Evolutionary conservation across 2,329 filamentous ascomycete genomes (phyloP).

Genomic region (Trichoderma atrobrunneum): DNA sequence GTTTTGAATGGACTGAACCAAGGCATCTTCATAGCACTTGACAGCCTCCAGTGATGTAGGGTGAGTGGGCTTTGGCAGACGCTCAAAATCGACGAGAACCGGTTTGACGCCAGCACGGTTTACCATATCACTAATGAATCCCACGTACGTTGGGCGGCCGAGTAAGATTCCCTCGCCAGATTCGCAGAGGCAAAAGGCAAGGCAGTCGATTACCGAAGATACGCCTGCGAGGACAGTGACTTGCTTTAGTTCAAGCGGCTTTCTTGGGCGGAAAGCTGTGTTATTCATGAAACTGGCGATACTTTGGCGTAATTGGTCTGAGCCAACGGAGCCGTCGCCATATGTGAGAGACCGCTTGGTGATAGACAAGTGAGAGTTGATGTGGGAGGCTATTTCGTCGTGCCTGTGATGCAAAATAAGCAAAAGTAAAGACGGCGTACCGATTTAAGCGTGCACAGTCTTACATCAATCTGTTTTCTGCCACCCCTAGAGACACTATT

Average conservation of each 20-base stretch:
- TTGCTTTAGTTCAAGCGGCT: background rate
- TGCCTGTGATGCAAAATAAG: background rate
- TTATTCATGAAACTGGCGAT: background rate
- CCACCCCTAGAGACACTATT: background rate
- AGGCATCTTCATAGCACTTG: background rate
- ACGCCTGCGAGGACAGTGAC: background rate
- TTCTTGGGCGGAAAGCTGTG: background rate
- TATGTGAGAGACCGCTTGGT: background rate
- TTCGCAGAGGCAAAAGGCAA: background rate
- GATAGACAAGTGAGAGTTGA: background rate
- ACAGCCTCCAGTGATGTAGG: background rate
- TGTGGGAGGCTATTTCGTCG: background rate
- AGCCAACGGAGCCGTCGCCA: background rate
- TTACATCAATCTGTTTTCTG: slow-evolving; percentile 4
- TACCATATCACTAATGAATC: background rate
- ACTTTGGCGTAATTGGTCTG: background rate
- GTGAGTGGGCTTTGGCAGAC: background rate
- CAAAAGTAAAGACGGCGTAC: background rate
- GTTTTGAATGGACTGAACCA: background rate
- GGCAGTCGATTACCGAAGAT: background rate
- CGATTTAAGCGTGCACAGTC: background rate
- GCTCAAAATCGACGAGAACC: background rate
- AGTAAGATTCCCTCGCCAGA: background rate
- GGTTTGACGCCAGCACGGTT: background rate
- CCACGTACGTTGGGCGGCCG: background rate